These are phyloP conservation scores for Alternaria incomplexa DNA, from an alignment of 2,329 filamentous ascomycete species.

Conservation along the genomic window DNA sequence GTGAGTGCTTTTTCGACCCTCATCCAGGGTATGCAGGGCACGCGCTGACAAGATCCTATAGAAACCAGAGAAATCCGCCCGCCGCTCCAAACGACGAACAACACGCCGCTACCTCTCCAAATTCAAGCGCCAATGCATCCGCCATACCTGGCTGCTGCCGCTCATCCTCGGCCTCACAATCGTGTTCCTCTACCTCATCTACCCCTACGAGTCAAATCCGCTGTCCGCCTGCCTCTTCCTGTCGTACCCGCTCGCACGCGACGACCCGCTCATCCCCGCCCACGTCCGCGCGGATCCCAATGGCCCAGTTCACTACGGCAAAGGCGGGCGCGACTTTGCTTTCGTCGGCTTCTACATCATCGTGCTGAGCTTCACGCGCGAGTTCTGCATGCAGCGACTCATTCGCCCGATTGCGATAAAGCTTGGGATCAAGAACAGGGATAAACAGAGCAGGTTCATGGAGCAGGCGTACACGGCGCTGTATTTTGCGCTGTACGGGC, in stretches of 20 bases:
- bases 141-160: constrained; percentile 70
- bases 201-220: constrained; percentile 79
- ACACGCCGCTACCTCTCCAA: constrained; percentile 53
- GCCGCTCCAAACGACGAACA: constrained; percentile 55
- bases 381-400: constrained; percentile 93
- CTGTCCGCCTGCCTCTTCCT: constrained; percentile 85
- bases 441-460: constrained; percentile 91
- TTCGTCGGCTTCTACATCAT: constrained; percentile 90
- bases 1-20: constrained; percentile 20
- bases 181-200: constrained; percentile 72
- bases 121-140: constrained; percentile 54
- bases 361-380: constrained; percentile 89
- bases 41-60: constrained; percentile 11
- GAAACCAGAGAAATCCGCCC: constrained; percentile 32
- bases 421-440: constrained; percentile 71
- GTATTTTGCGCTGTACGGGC: constrained; percentile 84
- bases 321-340: constrained; percentile 83
- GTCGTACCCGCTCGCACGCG: constrained; percentile 75
- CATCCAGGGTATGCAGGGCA: neutral
- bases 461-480: constrained; percentile 94
- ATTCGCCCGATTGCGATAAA: constrained; percentile 76
- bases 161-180: constrained; percentile 70
- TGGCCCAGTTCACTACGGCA: constrained; percentile 73
- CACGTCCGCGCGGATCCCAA: constrained; percentile 48
- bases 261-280: constrained; percentile 37